Conservation (phyloP, 2,329 filamentous ascomycete species). For the Colletotrichum incanum region DNA sequence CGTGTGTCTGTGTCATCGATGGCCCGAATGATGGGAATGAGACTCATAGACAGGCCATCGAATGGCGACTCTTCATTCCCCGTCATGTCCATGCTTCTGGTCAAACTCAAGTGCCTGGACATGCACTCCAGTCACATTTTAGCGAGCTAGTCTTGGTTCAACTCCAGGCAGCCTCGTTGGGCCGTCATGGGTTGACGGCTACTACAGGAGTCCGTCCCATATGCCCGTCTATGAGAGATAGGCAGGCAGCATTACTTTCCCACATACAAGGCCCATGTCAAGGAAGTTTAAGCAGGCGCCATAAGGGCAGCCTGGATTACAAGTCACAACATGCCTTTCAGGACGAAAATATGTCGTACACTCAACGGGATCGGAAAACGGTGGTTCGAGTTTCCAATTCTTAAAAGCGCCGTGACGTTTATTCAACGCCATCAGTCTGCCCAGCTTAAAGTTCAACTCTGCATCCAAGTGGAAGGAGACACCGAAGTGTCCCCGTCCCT, state of each 20-base stretch:
- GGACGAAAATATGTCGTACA: slow-evolving; percentile 65
- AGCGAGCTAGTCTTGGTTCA: neutral
- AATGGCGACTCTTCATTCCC: neutral
- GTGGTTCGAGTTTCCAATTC: slow-evolving; percentile 73
- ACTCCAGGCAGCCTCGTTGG: neutral
- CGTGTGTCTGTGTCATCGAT: neutral
- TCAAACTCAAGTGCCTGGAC: no score
- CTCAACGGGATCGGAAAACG: slow-evolving; percentile 77
- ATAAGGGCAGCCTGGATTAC: neutral
- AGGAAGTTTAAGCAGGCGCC: neutral
- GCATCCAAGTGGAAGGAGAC: slow-evolving; percentile 56
- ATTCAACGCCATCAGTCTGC: slow-evolving; percentile 64
- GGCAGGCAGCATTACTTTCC: neutral
- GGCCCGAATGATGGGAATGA: neutral
- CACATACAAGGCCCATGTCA: neutral
- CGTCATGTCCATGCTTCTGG: no score
- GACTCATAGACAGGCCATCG: no score
- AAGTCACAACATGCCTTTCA: neutral
- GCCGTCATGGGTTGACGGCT: neutral
- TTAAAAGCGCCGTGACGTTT: slow-evolving; percentile 70
- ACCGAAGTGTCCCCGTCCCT: slow-evolving; percentile 48
- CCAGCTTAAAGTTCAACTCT: slow-evolving; percentile 71
- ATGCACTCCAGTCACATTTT: neutral
- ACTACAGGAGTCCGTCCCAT: no score
- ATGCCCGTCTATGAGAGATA: neutral